Evolutionary conservation across 257 asterid species (phyloP).

Genomic region (Solanum pinnatisectum): DNA sequence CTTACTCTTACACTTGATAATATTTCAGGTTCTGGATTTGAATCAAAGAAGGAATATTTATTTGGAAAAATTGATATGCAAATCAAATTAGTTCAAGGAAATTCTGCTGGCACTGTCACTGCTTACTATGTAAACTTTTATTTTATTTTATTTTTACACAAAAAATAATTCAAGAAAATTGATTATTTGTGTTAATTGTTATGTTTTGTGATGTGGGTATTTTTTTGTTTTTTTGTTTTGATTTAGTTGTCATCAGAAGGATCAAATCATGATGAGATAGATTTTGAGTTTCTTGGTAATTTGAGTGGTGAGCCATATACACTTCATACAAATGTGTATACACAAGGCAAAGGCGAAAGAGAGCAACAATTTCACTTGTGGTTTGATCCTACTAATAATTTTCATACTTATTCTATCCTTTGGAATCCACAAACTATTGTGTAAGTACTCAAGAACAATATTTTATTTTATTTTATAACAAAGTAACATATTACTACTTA

Average conservation of each 20-base stretch:
- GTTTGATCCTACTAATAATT: constrained; percentile 59
- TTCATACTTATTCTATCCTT: constrained; percentile 36
- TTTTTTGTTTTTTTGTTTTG: background rate
- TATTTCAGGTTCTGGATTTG: constrained; percentile 55
- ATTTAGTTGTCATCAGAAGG: constrained; percentile 51
- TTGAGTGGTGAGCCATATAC: constrained; percentile 52
- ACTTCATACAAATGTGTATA: constrained; percentile 53
- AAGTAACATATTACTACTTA: too few species aligned
- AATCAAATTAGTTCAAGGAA: constrained; percentile 54
- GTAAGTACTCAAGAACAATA: constrained; percentile 14
- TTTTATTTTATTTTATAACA: too few species aligned
- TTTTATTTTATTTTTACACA: background rate
- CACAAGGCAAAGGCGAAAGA: constrained; percentile 48
- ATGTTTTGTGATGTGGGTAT: background rate
- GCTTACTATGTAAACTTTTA: constrained; percentile 36
- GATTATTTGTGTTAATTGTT: background rate
- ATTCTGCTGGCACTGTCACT: constrained; percentile 71
- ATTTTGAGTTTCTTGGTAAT: constrained; percentile 70
- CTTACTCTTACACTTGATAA: constrained; percentile 46
- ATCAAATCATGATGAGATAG: constrained; percentile 53
- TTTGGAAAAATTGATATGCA: constrained; percentile 36
- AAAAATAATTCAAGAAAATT: too few species aligned
- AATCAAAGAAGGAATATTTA: constrained; percentile 37
- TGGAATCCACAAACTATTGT: constrained; percentile 50
- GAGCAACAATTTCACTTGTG: constrained; percentile 66